A percentile compares a stretch with the other conserved stretches of the same genome.
Evolutionary conservation across 2,329 filamentous ascomycete genomes (phyloP).

Genomic region (Exophiala phaeomuriformis): DNA sequence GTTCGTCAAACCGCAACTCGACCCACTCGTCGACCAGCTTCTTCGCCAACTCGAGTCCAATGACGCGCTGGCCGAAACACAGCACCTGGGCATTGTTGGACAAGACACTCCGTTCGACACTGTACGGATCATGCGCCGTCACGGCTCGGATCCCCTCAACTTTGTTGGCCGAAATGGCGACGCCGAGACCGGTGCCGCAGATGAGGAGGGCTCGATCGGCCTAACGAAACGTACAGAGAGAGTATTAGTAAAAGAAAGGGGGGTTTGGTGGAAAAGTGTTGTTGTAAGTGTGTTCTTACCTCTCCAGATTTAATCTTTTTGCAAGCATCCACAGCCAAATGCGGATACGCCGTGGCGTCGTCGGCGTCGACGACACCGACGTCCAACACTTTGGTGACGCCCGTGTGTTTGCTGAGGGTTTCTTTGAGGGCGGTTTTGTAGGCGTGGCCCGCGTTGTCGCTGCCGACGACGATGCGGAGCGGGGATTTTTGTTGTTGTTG

Average conservation of each 20-base stretch:
- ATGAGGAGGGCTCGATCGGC: slow-evolving; percentile 73
- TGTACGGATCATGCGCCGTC: slow-evolving; percentile 80
- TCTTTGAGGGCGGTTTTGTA: slow-evolving; percentile 75
- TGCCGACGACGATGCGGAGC: slow-evolving; percentile 56
- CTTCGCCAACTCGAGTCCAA: slow-evolving; percentile 72
- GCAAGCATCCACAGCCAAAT: slow-evolving; percentile 67
- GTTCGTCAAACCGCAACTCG: slow-evolving; percentile 69
- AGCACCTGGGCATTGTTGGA: slow-evolving; percentile 83
- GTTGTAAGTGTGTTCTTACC: slow-evolving; percentile 12
- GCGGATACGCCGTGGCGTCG: slow-evolving; percentile 77
- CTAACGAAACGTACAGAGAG: slow-evolving; percentile 27
- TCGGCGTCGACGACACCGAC: slow-evolving; percentile 60
- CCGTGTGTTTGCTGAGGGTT: slow-evolving; percentile 60
- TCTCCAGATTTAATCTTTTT: slow-evolving; percentile 43
- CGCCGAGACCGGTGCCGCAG: slow-evolving; percentile 79
- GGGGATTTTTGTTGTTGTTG: slow-evolving; percentile 24
- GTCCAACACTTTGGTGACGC: slow-evolving; percentile 62
- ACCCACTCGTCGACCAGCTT: slow-evolving; percentile 75
- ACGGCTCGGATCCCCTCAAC: slow-evolving; percentile 78
- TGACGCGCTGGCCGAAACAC: slow-evolving; percentile 76
- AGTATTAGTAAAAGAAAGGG: neutral
- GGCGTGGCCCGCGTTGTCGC: slow-evolving; percentile 64
- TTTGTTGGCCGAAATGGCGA: slow-evolving; percentile 86
- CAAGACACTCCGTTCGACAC: slow-evolving; percentile 69
- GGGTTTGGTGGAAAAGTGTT: neutral